Percentiles rank a stretch among this genome's conserved stretches.
Conservation (phyloP, 1,139 yeast genomes). For the Pichia sp. region DNA sequence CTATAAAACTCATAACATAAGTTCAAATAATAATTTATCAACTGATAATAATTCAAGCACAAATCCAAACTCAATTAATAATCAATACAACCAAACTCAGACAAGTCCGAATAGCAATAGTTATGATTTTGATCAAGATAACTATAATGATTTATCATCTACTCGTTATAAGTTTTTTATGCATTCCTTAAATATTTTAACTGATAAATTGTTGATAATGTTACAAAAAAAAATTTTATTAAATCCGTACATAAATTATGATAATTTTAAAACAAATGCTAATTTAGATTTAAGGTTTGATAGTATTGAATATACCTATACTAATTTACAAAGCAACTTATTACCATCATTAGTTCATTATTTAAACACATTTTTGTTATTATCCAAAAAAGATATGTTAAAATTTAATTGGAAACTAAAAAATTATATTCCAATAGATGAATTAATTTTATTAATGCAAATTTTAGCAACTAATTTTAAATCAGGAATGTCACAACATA, state of each 20-base stretch:
- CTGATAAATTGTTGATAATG: conserved; percentile 51
- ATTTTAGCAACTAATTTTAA: conserved; percentile 50
- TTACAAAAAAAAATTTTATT: conserved; percentile 47
- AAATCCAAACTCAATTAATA: background rate
- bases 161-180: conserved; percentile 41
- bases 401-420: conserved; percentile 55
- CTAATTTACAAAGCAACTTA: conserved; percentile 45
- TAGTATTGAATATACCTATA: conserved; percentile 39
- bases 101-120: background rate
- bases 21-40: conserved; percentile 12
- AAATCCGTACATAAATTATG: conserved; percentile 17
- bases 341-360: conserved; percentile 56
- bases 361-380: conserved; percentile 46
- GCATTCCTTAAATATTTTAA: conserved; percentile 45
- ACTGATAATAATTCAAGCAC: background rate
- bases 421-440: conserved; percentile 54
- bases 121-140: background rate
- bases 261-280: conserved; percentile 34
- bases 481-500: conserved; percentile 26
- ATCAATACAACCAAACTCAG: background rate
- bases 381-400: conserved; percentile 32
- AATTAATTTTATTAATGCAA: conserved; percentile 48
- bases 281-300: conserved; percentile 32
- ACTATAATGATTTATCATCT: conserved; percentile 1
- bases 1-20: conserved; percentile 18